phyloP scores from a whole-genome alignment of 1,284 basidiomycete genomes.

The Earliella scabrosa region DNA sequence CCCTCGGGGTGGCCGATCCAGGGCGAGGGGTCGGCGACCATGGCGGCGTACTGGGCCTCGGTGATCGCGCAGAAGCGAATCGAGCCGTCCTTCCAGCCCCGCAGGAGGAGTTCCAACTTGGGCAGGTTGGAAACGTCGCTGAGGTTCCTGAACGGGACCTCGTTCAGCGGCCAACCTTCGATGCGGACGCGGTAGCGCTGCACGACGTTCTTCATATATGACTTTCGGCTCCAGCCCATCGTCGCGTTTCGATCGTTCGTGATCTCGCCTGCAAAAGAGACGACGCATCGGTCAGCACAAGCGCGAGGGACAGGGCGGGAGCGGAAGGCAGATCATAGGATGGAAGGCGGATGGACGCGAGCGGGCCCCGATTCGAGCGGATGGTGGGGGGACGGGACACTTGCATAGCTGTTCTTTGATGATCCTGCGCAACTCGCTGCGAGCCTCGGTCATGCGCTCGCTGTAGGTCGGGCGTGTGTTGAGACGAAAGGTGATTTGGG shows the following conservation, averaged over 20 bases:
- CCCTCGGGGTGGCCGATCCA: slow-evolving; percentile 17
- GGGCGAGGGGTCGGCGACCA: slow-evolving; percentile 22
- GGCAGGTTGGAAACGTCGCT: slow-evolving; percentile 38
- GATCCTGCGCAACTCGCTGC: slow-evolving; percentile 34
- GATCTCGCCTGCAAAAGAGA: slow-evolving; percentile 27
- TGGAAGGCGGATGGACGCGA: neutral
- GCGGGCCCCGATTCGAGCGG: neutral
- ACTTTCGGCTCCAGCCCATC: slow-evolving; percentile 34
- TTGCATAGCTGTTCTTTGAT: slow-evolving; percentile 35
- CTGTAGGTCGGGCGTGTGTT: slow-evolving; percentile 35
- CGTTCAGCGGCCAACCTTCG: slow-evolving; percentile 35
- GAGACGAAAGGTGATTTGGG: slow-evolving; percentile 26
- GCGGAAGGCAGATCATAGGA: neutral
- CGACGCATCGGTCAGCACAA: neutral
- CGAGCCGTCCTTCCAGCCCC: slow-evolving; percentile 32
- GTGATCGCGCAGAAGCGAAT: slow-evolving; percentile 33
- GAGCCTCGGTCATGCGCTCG: slow-evolving; percentile 38
- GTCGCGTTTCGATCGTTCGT: slow-evolving; percentile 34
- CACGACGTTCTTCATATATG: slow-evolving; percentile 38
- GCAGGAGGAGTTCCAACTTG: slow-evolving; percentile 35
- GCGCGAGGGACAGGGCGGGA: neutral
- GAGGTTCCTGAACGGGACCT: slow-evolving; percentile 38
- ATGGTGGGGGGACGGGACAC: slow-evolving; percentile 7
- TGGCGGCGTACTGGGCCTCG: slow-evolving; percentile 15
- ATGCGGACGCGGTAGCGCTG: slow-evolving; percentile 35